These are phyloP conservation scores for Drosera spatulata DNA, from an alignment of 179 eudicot species.

Conservation along the genomic window DNA sequence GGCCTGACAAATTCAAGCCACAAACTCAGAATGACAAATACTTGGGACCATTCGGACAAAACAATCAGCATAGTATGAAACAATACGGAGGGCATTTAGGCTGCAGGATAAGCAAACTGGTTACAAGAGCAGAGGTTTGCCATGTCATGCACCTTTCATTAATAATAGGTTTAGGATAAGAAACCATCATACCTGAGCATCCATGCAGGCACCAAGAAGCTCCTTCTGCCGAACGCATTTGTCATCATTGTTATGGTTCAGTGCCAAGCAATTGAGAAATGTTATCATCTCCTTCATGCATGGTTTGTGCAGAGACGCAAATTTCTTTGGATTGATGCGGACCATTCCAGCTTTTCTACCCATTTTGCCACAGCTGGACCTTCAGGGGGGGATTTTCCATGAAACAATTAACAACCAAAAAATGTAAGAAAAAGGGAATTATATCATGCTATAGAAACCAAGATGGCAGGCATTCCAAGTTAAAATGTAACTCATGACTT, in stretches of 20 bases:
- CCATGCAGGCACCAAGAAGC: conserved; percentile 63
- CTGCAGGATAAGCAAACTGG: background rate
- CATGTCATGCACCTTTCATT: background rate
- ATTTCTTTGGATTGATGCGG: conserved; percentile 60
- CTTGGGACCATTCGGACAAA: background rate
- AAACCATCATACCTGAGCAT: conserved; percentile 49
- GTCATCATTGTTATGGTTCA: conserved; percentile 56
- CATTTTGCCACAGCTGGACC: conserved; percentile 23
- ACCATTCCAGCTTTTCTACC: conserved; percentile 60
- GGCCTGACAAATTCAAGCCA: conserved; percentile 26
- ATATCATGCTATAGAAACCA: no score
- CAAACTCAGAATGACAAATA: no score
- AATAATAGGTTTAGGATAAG: background rate
- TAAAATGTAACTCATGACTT: no score
- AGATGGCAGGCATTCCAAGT: no score
- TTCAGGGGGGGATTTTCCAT: no score
- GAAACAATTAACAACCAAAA: no score
- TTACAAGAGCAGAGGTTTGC: background rate
- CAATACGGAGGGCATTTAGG: background rate
- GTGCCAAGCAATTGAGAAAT: conserved; percentile 67
- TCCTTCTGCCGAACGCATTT: conserved; percentile 70
- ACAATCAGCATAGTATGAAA: background rate
- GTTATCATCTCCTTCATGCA: conserved; percentile 82
- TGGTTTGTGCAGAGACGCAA: conserved; percentile 59
- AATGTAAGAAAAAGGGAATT: no score